These are phyloP conservation scores for Exophiala sp. DNA, from an alignment of 2,329 filamentous ascomycete species.

Conservation along the genomic window DNA sequence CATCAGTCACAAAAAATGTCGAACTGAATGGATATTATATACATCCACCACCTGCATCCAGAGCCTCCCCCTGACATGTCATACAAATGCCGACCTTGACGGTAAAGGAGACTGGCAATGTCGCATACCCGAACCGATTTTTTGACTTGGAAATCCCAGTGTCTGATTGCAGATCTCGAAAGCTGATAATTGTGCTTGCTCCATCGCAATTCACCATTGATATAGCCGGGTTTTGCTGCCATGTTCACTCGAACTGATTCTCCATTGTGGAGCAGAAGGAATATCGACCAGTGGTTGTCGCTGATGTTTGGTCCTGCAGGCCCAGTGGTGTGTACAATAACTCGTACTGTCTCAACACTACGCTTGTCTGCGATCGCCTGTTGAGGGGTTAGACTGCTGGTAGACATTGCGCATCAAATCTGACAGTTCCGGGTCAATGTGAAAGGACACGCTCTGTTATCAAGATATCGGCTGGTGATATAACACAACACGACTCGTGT, in stretches of 20 bases:
- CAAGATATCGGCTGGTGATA: no score
- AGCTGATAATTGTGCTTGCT: constrained; percentile 7
- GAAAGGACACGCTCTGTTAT: no score
- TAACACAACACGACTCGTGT: no score
- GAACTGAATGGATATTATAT: background rate
- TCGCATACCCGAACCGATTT: constrained; percentile 5
- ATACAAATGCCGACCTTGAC: constrained; percentile 10
- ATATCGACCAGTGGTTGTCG: constrained; percentile 10
- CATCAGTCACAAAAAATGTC: background rate
- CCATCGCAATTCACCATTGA: constrained; percentile 5
- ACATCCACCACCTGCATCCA: constrained; percentile 17
- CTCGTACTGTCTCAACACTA: background rate
- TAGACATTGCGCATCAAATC: no score
- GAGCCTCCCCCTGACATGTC: constrained; percentile 19
- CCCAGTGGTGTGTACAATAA: constrained; percentile 5
- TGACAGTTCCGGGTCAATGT: no score
- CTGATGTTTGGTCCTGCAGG: constrained; percentile 5
- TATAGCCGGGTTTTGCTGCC: constrained; percentile 7
- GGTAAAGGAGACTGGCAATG: constrained; percentile 4
- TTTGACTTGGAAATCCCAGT: constrained; percentile 7
- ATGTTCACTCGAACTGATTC: constrained; percentile 7
- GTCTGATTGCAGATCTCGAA: constrained; percentile 17
- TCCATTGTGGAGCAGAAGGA: constrained; percentile 6
- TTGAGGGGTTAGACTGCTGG: background rate
- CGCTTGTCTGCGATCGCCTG: constrained; percentile 1